Conservation (phyloP, 2,329 filamentous ascomycete species). For the Penicillium sp. region DNA sequence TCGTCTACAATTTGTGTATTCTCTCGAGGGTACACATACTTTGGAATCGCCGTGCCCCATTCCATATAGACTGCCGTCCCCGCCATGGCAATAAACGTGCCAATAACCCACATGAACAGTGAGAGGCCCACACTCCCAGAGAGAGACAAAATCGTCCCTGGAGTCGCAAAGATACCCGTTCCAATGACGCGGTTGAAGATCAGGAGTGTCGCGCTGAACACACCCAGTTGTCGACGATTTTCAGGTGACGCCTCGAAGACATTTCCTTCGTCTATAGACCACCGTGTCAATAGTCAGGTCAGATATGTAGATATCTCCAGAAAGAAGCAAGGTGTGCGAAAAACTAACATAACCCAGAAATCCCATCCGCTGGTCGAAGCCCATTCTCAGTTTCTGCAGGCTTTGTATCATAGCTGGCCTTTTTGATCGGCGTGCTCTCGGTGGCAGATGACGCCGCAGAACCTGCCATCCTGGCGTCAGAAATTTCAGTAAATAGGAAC, state of each 20-base stretch:
- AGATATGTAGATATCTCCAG: neutral
- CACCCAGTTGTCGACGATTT: constrained; percentile 42
- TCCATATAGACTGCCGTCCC: constrained; percentile 51
- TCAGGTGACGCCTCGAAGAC: constrained; percentile 40
- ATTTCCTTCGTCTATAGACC: constrained; percentile 38
- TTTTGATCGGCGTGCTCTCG: constrained; percentile 22
- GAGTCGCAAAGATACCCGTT: constrained; percentile 54
- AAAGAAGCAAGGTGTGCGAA: neutral
- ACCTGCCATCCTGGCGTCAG: constrained; percentile 18
- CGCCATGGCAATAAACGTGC: constrained; percentile 51
- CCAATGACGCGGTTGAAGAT: constrained; percentile 55
- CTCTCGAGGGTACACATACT: constrained; percentile 30
- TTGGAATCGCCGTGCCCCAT: constrained; percentile 54
- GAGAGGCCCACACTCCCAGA: constrained; percentile 51
- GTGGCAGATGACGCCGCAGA: constrained; percentile 11
- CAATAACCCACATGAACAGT: constrained; percentile 53
- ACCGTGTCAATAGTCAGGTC: neutral
- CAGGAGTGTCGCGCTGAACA: constrained; percentile 47
- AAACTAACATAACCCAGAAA: constrained; percentile 37
- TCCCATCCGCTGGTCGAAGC: constrained; percentile 33
- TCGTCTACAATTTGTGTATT: neutral
- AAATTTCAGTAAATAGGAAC: neutral
- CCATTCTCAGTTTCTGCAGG: constrained; percentile 22
- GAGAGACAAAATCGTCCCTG: constrained; percentile 47
- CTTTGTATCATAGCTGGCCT: constrained; percentile 24